Conservation (phyloP, 2,329 filamentous ascomycete genomes). For the Aspergillus terreus region DNA sequence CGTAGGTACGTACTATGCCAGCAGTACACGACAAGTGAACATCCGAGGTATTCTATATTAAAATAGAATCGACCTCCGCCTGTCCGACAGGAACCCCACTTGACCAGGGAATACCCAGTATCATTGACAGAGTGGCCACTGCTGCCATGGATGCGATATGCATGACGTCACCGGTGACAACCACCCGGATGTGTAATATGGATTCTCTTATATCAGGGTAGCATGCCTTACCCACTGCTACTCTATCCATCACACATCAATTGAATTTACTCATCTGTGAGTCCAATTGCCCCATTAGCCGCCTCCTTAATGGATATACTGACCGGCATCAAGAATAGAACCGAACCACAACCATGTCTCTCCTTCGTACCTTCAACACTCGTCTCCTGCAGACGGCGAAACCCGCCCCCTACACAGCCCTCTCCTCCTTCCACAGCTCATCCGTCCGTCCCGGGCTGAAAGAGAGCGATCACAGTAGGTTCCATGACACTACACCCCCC, state of each 20-base stretch:
- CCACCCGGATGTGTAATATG: too few relatives aligned
- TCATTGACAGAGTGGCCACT: neutral
- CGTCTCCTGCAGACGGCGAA: slow-evolving; percentile 18
- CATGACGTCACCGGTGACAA: slow-evolving; percentile 10
- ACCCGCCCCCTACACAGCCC: slow-evolving; percentile 12
- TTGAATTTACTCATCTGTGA: too few relatives aligned
- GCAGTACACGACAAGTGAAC: neutral
- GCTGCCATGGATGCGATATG: slow-evolving; percentile 2
- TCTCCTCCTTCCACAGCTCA: slow-evolving; percentile 29
- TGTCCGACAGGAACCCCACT: neutral
- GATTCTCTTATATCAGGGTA: too few relatives aligned
- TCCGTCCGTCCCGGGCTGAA: slow-evolving; percentile 26
- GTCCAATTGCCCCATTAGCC: too few relatives aligned
- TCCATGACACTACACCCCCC: neutral
- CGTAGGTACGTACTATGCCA: neutral
- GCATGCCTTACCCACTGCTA: too few relatives aligned
- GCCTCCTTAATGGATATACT: neutral
- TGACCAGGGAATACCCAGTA: neutral
- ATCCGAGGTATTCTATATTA: neutral
- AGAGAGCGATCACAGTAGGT: slow-evolving; percentile 33
- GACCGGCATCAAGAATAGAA: neutral
- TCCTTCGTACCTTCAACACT: slow-evolving; percentile 23
- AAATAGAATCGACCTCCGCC: neutral
- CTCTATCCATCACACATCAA: too few relatives aligned
- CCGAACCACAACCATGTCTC: slow-evolving; percentile 29